Evolutionary conservation across 768 basidiomycete species (phyloP).

Genomic region (Lepiota venenata): DNA sequence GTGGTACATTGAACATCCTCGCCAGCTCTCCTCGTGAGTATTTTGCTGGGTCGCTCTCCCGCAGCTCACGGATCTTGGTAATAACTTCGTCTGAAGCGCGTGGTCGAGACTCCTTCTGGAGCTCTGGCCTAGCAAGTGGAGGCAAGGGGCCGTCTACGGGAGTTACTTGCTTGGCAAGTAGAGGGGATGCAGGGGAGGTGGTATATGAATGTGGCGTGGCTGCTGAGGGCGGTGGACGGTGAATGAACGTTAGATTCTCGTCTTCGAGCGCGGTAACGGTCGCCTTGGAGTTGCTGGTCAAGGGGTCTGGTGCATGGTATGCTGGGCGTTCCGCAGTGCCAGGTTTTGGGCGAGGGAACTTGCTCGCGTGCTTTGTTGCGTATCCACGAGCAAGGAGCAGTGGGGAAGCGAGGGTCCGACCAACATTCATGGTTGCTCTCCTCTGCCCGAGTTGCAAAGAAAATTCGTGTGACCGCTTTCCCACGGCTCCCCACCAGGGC

Average conservation of each 20-base stretch:
- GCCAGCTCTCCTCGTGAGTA: conserved; percentile 71
- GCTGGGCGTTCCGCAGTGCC: conserved; percentile 54
- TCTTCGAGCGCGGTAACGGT: conserved; percentile 46
- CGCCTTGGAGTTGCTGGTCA: conserved; percentile 49
- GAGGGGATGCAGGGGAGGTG: conserved; percentile 66
- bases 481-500: conserved; percentile 11
- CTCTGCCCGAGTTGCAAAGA: not conserved
- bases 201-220: conserved; percentile 72
- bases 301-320: conserved; percentile 55
- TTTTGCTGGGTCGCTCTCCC: conserved; percentile 49
- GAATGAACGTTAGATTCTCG: conserved; percentile 71
- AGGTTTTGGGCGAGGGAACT: conserved; percentile 45
- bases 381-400: conserved; percentile 33
- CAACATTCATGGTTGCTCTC: conserved; percentile 8
- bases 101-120: conserved; percentile 24
- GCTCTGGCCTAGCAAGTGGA: conserved; percentile 43
- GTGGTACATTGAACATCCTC: conserved; percentile 70
- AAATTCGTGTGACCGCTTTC: conserved; percentile 7
- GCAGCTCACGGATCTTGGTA: conserved; percentile 53
- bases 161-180: conserved; percentile 44
- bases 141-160: conserved; percentile 34
- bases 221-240: conserved; percentile 78
- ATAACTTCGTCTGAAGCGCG: conserved; percentile 53
- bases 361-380: conserved; percentile 29
- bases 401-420: conserved; percentile 22